Evolutionary conservation across 192 early-diverging fungal genomes (phyloP), one percentile per base, ranked within the genome.

Genomic region (Phlyctochytrium arcticum): DNA sequence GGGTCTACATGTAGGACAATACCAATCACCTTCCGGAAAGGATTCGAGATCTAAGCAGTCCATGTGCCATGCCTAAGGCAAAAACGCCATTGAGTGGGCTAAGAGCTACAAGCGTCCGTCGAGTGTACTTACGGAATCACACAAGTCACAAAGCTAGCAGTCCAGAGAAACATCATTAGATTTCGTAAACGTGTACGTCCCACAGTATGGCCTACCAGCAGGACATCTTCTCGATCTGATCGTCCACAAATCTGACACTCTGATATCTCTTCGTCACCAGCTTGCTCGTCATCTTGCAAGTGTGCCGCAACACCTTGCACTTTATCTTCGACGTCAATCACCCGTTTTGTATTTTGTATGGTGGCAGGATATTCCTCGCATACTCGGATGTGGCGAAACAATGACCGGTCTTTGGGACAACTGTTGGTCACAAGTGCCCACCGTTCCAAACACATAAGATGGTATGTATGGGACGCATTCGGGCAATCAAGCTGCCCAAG

Each of bases 21-120:
- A 53, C 55, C 55, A 57, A 24, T 57, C 55, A 26, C 55, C 55
- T n/a, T 57, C 55, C 10, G 55, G 55, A 36, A 57, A n/a, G 12
- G 12, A 12, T n/a, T 24, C 26, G 17, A 57, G 12, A 9, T 33
- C 55, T 17, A 57, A 29, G 35, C 55, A 57, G 29, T 57, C 27
- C 35, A 36, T 31, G 26, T 57, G 55, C 55, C 55, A 57, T 17
- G 17, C 50, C 39, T 44, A 44, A 12, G 15, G 39, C 21, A 44
- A 12, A 44, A n/a, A n/a, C n/a, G n/a, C n/a, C n/a, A n/a, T n/a
- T n/a, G n/a, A n/a, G n/a, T n/a, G n/a, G n/a, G n/a, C n/a, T n/a
- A n/a, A n/a, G n/a, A n/a, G n/a, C n/a, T n/a, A n/a, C n/a, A n/a
- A n/a, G n/a, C n/a, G n/a, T n/a, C n/a, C n/a, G n/a, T n/a, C n/a